A percentile compares a stretch with the other conserved stretches of the same genome.
Evolutionary conservation across 176 grass and related monocot genomes (phyloP).

Genomic region (Avena atlantica): DNA sequence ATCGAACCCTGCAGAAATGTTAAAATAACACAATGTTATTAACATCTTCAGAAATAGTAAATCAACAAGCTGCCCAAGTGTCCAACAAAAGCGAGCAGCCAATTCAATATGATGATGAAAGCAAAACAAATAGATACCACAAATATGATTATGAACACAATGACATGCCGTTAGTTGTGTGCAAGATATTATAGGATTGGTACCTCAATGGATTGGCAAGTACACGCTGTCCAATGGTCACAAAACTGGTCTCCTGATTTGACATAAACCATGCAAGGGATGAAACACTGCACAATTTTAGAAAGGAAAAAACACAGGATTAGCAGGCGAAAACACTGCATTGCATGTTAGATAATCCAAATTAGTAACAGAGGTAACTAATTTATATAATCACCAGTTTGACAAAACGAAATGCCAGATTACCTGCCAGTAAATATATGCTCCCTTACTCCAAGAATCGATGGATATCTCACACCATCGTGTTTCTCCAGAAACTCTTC

Average conservation of each 20-base stretch:
- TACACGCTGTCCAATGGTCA: slow-evolving; percentile 97
- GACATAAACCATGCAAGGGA: slow-evolving; percentile 99
- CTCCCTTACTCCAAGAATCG: slow-evolving; percentile 99
- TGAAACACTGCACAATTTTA: slow-evolving; percentile 84
- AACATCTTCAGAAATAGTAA: slow-evolving; percentile 13
- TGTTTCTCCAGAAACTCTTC: slow-evolving; percentile 92
- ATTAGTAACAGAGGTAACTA: background rate
- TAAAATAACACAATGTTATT: background rate
- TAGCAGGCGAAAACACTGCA: background rate
- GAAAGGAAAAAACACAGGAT: background rate
- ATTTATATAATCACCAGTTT: slow-evolving; percentile 22
- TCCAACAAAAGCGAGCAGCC: background rate
- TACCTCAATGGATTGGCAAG: slow-evolving; percentile 98
- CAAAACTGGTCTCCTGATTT: slow-evolving; percentile 99
- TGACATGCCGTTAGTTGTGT: background rate
- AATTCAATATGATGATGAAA: slow-evolving; percentile 12
- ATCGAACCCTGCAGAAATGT: slow-evolving; percentile 72
- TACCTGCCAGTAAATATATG: slow-evolving; percentile 99
- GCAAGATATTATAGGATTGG: slow-evolving; percentile 12
- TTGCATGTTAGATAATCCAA: slow-evolving; percentile 24
- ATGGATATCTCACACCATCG: slow-evolving; percentile 94
- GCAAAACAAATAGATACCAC: slow-evolving; percentile 13
- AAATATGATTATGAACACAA: background rate
- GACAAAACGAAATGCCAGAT: slow-evolving; percentile 25
- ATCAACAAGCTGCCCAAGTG: background rate